Evolutionary conservation across 768 basidiomycete genomes (phyloP).

Genomic region (Pleurotus giganteus): DNA sequence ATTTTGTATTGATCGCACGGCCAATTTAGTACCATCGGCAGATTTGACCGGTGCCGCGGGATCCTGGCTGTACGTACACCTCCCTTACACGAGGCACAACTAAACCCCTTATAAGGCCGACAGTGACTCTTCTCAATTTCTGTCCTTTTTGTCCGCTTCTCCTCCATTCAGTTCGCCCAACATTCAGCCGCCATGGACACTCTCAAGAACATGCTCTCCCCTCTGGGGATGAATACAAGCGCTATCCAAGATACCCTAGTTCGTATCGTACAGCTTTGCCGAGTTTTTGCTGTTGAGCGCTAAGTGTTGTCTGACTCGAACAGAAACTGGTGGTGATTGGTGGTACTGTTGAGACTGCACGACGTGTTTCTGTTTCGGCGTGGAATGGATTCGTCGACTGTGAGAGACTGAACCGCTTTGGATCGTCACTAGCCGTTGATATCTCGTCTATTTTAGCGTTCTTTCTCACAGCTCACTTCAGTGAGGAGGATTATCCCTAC

Average conservation of each 20-base stretch:
- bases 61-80: slow-evolving; percentile 5
- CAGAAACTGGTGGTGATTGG: slow-evolving; percentile 91
- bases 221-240: slow-evolving; percentile 61
- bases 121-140: slow-evolving; percentile 36
- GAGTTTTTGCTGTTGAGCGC: slow-evolving; percentile 4
- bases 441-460: slow-evolving; percentile 49
- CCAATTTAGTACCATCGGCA: slow-evolving; percentile 9
- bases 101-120: slow-evolving; percentile 41
- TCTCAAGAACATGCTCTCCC: slow-evolving; percentile 69
- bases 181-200: slow-evolving; percentile 52
- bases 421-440: not conserved
- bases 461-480: slow-evolving; percentile 88
- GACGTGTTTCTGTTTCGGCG: slow-evolving; percentile 76
- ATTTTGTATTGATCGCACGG: slow-evolving; percentile 3
- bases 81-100: slow-evolving; percentile 38
- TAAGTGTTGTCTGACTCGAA: slow-evolving; percentile 4
- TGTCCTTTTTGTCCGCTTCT: slow-evolving; percentile 21
- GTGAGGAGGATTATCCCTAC: slow-evolving; percentile 84
- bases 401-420: slow-evolving; percentile 29
- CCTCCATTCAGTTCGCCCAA: slow-evolving; percentile 15
- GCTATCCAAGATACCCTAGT: slow-evolving; percentile 82
- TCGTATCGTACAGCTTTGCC: slow-evolving; percentile 18
- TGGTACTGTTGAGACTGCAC: slow-evolving; percentile 83
- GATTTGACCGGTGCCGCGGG: slow-evolving; percentile 10
- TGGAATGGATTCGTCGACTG: slow-evolving; percentile 92